Evolutionary conservation across 1,284 basidiomycete species (phyloP).

Genomic region (Waitea zeae): DNA sequence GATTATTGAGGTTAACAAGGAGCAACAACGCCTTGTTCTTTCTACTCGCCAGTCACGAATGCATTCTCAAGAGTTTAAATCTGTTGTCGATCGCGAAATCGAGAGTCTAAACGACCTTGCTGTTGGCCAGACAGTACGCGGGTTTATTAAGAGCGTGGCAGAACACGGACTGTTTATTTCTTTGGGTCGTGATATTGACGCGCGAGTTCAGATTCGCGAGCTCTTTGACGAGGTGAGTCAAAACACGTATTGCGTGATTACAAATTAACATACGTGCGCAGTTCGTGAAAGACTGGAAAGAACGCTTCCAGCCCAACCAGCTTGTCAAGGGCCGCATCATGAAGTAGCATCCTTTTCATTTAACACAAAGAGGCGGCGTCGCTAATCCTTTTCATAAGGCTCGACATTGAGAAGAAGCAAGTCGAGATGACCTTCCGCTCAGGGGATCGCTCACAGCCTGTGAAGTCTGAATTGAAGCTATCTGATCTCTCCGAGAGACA

Average conservation of each 20-base stretch:
- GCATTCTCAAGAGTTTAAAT: constrained; percentile 26
- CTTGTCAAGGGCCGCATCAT: constrained; percentile 77
- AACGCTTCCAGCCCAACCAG: constrained; percentile 65
- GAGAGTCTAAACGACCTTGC: constrained; percentile 46
- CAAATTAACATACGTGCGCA: constrained; percentile 13
- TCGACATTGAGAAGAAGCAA: constrained; percentile 53
- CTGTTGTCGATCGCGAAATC: constrained; percentile 57
- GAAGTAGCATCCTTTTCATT: constrained; percentile 23
- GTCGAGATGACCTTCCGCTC: constrained; percentile 81
- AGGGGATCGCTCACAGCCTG: constrained; percentile 26
- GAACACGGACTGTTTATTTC: constrained; percentile 87
- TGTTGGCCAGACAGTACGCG: constrained; percentile 61
- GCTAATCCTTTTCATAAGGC: constrained; percentile 22
- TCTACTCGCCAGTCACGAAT: constrained; percentile 67
- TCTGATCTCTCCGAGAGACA: constrained; percentile 56
- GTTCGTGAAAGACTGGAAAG: constrained; percentile 94
- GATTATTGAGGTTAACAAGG: constrained; percentile 51
- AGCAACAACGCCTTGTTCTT: constrained; percentile 53
- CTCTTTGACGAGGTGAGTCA: constrained; percentile 70
- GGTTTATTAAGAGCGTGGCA: constrained; percentile 79
- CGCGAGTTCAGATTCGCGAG: constrained; percentile 87
- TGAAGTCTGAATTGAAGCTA: constrained; percentile 24
- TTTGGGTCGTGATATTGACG: constrained; percentile 70
- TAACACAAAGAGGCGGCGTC: constrained; percentile 2
- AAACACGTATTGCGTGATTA: constrained; percentile 3